Evolutionary conservation across 805 yeast species (phyloP).

Genomic region (Ogataea philodendri): DNA sequence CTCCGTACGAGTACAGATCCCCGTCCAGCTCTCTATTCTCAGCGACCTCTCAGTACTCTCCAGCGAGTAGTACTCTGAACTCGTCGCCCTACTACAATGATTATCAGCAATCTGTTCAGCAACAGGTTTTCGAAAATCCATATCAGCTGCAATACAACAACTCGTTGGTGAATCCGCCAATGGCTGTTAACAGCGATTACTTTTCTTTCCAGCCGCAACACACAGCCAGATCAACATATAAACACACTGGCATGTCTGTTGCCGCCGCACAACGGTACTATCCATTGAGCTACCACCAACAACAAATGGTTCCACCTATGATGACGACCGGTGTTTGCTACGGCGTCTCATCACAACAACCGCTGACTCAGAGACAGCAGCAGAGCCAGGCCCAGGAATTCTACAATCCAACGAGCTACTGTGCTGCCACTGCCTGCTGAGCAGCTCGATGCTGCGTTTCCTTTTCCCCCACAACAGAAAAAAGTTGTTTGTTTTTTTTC

Average conservation of each 20-base stretch:
- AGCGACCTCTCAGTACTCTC: slow-evolving; percentile 25
- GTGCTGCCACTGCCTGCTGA: slow-evolving; percentile 27
- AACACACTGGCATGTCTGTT: slow-evolving; percentile 12
- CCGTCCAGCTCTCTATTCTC: slow-evolving; percentile 24
- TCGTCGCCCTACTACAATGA: slow-evolving; percentile 28
- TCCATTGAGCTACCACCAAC: slow-evolving; percentile 19
- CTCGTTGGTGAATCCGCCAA: slow-evolving; percentile 13
- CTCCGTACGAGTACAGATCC: slow-evolving; percentile 19
- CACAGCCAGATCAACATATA: slow-evolving; percentile 12
- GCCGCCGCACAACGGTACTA: slow-evolving; percentile 21
- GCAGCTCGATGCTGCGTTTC: not conserved
- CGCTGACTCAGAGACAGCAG: slow-evolving; percentile 10
- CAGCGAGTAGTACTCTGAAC: slow-evolving; percentile 23
- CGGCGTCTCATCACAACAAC: slow-evolving; percentile 12
- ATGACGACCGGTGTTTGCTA: slow-evolving; percentile 19
- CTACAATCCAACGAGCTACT: slow-evolving; percentile 14
- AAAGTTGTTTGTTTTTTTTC: slow-evolving; percentile 7
- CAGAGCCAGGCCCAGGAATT: slow-evolving; percentile 14
- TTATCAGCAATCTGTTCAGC: slow-evolving; percentile 19
- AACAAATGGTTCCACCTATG: slow-evolving; percentile 16
- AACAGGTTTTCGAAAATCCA: slow-evolving; percentile 27
- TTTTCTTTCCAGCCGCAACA: slow-evolving; percentile 19
- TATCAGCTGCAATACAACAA: slow-evolving; percentile 24
- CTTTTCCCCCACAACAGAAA: slow-evolving; percentile 2
- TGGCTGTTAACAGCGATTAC: slow-evolving; percentile 14